Base-by-base conservation (phyloP, 169 alveolate species). In the Eimeria praecox region DNA sequence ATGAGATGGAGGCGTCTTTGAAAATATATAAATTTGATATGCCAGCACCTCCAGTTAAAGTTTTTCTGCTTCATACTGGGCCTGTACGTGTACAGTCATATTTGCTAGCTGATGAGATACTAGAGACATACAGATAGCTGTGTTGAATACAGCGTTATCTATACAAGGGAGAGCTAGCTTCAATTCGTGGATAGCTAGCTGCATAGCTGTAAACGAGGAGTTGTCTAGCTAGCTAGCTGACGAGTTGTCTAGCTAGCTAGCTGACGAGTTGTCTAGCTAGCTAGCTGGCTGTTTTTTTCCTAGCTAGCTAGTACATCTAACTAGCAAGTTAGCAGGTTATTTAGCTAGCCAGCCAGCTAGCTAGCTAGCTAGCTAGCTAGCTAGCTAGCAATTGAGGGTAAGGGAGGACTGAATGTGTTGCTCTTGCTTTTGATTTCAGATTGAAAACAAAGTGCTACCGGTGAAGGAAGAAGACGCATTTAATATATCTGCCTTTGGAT, bases 321-420 rank as follows among this genome's bases (percentile, higher is more conserved):
- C n/a, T n/a, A n/a, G n/a, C n/a, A n/a, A n/a, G n/a, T n/a, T n/a
- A n/a, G n/a, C n/a, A n/a, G n/a, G n/a, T n/a, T n/a, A n/a, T n/a
- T n/a, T n/a, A n/a, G n/a, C n/a, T n/a, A n/a, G n/a, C n/a, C n/a
- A n/a, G n/a, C n/a, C n/a, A n/a, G n/a, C n/a, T n/a, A n/a, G n/a
- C n/a, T n/a, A n/a, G n/a, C n/a, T n/a, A n/a, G n/a, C n/a, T 56
- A 20, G 66, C 82, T 71, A 71, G 82, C 82, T 71, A 71, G 82
- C 82, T 71, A 71, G 82, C 82, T 71, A 35, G 52, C 54, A 12
- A 35, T 3, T 12, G 33, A 14, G 38, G 88, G 38, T 78, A 78
- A 30, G 10, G 86, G 18, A 33, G 9, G 46, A 8, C 46, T 38
- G 78, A 27, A 42, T 14, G 78, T 27, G 46, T 66, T 9, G n/a